Base-by-base conservation (phyloP, 768 basidiomycete genomes). In the Gloeostereum incarnatum region DNA sequence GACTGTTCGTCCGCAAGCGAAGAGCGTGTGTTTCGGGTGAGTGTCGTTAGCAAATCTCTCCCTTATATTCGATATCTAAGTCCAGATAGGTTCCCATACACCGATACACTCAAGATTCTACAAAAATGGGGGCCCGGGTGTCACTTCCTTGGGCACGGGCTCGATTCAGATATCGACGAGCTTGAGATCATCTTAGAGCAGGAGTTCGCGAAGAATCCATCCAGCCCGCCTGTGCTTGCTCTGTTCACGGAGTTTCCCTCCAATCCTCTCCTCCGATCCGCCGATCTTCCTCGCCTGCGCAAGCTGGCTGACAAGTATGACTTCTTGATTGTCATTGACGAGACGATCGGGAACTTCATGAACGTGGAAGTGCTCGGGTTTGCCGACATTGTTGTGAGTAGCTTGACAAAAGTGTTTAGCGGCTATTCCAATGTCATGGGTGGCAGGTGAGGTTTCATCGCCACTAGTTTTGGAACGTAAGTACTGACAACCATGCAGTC, bases 351-450 rank as follows among this genome's bases (percentile, higher is more conserved):
- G 7, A 96, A 91, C 53, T 89, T 93, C 44, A 73, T 87, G 45
- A 99, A 97, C 46, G 90, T 97, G 23, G 83, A 94, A 48, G 81
- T 91, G 4, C 63, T 93, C 2, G 81, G 79, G 11, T 87, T 76
- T 43, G 85, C 81, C 6, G 94, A 98, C 54, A 72, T 99, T 19
- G 80, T 94, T 6, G 92, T 81, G 29, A 91, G 88, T 50, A 93
- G 90, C 62, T 59, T 97, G 51, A 83, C 86, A 16, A 98, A 98
- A 65, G 70, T 98, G 20, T 98, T 99, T 63, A 92, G 89, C 45
- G 94, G 94, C 1, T 82, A 86, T 38, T 75, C 81, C 26, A 97
- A 99, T 51, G 90, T 93, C 36, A 97, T 98, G 94, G 94, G 94
- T 31, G 94, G 94, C 53, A 88, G 87, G 94, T 94, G 49, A 37